phyloP scores from a whole-genome alignment of 2,329 filamentous ascomycete species.

The Chrysoporthe puriensis region DNA sequence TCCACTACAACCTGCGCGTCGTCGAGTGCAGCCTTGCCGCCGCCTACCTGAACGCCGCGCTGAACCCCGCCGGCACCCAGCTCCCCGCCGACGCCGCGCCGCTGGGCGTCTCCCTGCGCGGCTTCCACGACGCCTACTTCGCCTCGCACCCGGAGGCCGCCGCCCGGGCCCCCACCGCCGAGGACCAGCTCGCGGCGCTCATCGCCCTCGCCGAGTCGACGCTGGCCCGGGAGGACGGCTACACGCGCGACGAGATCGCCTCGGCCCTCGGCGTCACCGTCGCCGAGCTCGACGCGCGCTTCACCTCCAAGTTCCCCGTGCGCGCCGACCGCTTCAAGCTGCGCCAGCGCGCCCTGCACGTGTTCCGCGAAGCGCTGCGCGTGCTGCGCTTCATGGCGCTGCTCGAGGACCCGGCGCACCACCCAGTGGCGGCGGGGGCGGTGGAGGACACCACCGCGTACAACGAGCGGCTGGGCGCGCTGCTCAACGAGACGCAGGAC shows the following conservation, averaged over 20 bases:
- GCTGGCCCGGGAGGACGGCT: conserved; percentile 80
- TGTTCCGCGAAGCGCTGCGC: conserved; percentile 85
- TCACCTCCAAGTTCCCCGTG: conserved; percentile 87
- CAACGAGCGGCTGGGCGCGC: conserved; percentile 72
- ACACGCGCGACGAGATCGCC: conserved; percentile 85
- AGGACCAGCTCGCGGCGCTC: conserved; percentile 74
- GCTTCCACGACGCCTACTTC: conserved; percentile 86
- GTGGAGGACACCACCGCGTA: conserved; percentile 62
- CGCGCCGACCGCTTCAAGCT: conserved; percentile 87
- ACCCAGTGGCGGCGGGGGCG: conserved; percentile 44
- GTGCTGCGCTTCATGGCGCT: conserved; percentile 83
- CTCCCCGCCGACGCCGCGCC: conserved; percentile 81
- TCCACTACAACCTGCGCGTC: conserved; percentile 95
- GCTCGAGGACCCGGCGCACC: conserved; percentile 59
- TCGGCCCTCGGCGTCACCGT: conserved; percentile 70
- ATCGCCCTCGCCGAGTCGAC: conserved; percentile 70
- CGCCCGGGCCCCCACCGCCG: conserved; percentile 38
- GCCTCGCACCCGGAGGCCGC: conserved; percentile 51
- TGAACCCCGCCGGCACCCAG: conserved; percentile 58
- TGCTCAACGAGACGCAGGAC: conserved; percentile 88
- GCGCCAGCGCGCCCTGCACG: conserved; percentile 84
- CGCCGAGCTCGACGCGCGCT: conserved; percentile 73
- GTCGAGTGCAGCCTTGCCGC: conserved; percentile 94
- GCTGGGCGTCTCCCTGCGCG: conserved; percentile 79
- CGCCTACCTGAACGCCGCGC: conserved; percentile 62